Evolutionary conservation across 441 rosid species (phyloP), one percentile per base, ranked within the genome.

Genomic region (Euphorbia celastroides): DNA sequence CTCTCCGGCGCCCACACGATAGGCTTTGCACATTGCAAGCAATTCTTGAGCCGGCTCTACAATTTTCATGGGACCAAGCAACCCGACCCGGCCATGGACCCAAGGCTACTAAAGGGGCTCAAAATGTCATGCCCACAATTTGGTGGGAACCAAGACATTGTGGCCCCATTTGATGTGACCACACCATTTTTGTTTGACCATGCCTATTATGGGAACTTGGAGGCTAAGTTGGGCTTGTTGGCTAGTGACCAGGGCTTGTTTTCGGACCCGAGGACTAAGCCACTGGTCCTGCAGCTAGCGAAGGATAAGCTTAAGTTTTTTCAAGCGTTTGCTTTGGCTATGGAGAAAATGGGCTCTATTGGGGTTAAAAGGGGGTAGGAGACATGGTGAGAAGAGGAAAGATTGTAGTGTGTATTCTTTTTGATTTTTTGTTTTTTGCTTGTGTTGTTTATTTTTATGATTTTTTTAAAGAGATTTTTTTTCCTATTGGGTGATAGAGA

Each of bases 341-440:
- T 92, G 93, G 81, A 79, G 25, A 92, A 83, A 78, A 85, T 90
- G 98, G 84, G 92, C 56, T 84, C 85, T 12, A 82, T 87, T n/a
- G 93, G 80, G 0, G 81, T 87, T 19, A 85, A 90, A 77, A 82
- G 80, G 0, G n/a, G 86, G 87, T 11, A 70, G 76, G 7, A 79
- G 60, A 71, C 85, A 79, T 65, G 94, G 89, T 10, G 89, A 82
- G 81, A 81, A 42, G 62, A 84, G 84, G 74, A 84, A 52, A 20
- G 83, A 70, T 38, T 86, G 91, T 67, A 59, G 78, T 16, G 1
- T 65, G 42, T 86, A 83, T 67, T 12, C 26, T 14, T 75, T 66
- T 69, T 70, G 72, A 59, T 58, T 38, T 36, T 16, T 54, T 26
- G 22, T 70, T 75, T 14, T 25, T 32, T n/a, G 31, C 8, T 19